Evolutionary conservation across 1,284 basidiomycete genomes (phyloP), one percentile per base, ranked within the genome.

Genomic region (Anthracocystis panici-leucophaei): DNA sequence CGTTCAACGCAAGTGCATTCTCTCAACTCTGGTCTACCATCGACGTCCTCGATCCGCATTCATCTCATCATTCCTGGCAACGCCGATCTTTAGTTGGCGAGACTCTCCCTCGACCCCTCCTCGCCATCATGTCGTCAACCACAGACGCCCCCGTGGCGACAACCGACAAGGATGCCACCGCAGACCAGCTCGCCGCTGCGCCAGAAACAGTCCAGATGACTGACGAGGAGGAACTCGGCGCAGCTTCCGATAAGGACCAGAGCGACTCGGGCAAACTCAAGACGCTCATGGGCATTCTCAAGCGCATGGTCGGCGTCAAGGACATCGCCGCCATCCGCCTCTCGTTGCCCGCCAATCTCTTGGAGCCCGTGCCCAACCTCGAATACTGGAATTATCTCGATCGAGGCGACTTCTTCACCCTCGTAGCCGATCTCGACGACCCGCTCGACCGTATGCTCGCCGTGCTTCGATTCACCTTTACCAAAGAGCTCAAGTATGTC

Each of bases 401-500:
- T 86, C 89, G 95, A 72, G 94, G 95, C 11, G 95, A 97, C 86
- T 88, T 95, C 49, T 95, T 97, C 60, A 84, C 92, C 80, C 93
- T 87, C 18, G 86, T 97, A 81, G 95, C 94, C 81, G 93, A 96
- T 82, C 92, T 92, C 20, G 89, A 92, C 42, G 94, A 97, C 83
- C 91, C 93, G 25, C 90, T 98, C 70, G 92, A 95, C 81, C 91
- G 95, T 46, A 95, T 98, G 92, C 88, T 98, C 25, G 92, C 94
- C 40, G 92, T 93, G 10, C 86, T 97, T 42, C 90, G 94, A 27
- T 99, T 95, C 86, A 88, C 91, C 11, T 94, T 80, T 85, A 93
- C 93, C 56, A 97, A 97, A 86, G 95, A 99, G 84, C 91, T 97
- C 85, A 97, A 96, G 87, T 96, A 94, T 80, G 89, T 97, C 64